These are phyloP conservation scores for Emmonsiellopsis sp. DNA, from an alignment of 2,329 filamentous ascomycete genomes.

Conservation along the genomic window DNA sequence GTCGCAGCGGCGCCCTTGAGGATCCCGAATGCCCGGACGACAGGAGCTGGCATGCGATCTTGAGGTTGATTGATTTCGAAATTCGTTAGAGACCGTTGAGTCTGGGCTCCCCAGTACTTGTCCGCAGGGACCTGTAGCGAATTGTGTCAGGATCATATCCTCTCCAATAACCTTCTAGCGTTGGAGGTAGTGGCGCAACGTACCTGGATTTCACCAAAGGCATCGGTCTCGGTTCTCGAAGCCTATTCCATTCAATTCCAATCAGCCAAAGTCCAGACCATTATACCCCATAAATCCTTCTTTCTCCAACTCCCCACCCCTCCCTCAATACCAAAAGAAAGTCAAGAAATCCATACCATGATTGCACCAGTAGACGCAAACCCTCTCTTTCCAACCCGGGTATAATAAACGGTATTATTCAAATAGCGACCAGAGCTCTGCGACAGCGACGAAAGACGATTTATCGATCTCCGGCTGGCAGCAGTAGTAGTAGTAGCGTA, in stretches of 20 bases:
- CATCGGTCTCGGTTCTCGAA: conserved; percentile 79
- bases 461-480: neutral
- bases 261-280: neutral
- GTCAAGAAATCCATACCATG: conserved; percentile 8
- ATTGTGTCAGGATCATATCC: neutral
- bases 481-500: neutral
- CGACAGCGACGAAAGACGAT: neutral
- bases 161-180: neutral
- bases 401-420: neutral
- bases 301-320: neutral
- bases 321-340: neutral
- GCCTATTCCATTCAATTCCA: conserved; percentile 18
- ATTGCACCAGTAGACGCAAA: conserved; percentile 9
- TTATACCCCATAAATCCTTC: neutral
- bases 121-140: conserved; percentile 58
- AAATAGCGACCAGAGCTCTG: neutral
- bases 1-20: conserved; percentile 93
- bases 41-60: conserved; percentile 92
- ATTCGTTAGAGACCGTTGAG: conserved; percentile 90
- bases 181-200: conserved; percentile 8
- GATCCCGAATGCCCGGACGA: conserved; percentile 90
- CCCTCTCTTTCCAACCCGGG: conserved; percentile 1
- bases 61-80: conserved; percentile 99
- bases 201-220: conserved; percentile 86
- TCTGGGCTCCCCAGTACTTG: conserved; percentile 99